phyloP scores from a whole-genome alignment of 2,329 filamentous ascomycete species.

The Aureobasidium sp. region DNA sequence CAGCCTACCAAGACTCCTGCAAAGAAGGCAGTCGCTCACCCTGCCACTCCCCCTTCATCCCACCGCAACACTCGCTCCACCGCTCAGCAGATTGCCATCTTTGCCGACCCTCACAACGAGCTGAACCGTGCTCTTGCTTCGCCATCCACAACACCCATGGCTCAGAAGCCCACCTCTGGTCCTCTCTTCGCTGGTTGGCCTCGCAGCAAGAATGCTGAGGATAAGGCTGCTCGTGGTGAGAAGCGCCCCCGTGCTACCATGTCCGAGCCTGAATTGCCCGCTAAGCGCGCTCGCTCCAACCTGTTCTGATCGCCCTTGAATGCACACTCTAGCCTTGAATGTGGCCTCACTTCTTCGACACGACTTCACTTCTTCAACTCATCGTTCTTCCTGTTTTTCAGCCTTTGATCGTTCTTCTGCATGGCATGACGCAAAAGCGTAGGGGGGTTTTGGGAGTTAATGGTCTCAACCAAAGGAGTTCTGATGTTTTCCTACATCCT shows the following conservation, averaged over 20 bases:
- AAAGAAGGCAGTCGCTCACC: conserved; percentile 34
- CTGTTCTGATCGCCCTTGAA: neutral
- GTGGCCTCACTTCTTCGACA: no score
- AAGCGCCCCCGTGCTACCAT: neutral
- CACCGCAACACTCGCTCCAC: conserved; percentile 51
- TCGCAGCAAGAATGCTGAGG: conserved; percentile 44
- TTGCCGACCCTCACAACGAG: conserved; percentile 2
- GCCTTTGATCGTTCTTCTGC: neutral
- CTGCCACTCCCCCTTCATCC: conserved; percentile 55
- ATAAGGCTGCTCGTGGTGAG: neutral
- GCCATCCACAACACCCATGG: conserved; percentile 8
- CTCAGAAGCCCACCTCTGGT: conserved; percentile 23
- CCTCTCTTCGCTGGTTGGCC: conserved; percentile 62
- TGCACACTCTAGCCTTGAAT: no score
- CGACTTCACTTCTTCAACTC: neutral
- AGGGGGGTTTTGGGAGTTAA: neutral
- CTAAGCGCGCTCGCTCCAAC: neutral
- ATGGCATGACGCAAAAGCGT: neutral
- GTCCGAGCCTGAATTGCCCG: neutral
- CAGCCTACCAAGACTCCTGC: conserved; percentile 17
- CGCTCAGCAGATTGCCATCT: conserved; percentile 10
- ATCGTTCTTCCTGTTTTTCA: neutral
- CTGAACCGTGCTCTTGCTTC: neutral
- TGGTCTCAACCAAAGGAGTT: neutral
- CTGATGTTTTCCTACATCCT: neutral